These are phyloP conservation scores for Pseudogymnoascus verrucosus DNA, from an alignment of 2,329 filamentous ascomycete genomes.

Conservation along the genomic window DNA sequence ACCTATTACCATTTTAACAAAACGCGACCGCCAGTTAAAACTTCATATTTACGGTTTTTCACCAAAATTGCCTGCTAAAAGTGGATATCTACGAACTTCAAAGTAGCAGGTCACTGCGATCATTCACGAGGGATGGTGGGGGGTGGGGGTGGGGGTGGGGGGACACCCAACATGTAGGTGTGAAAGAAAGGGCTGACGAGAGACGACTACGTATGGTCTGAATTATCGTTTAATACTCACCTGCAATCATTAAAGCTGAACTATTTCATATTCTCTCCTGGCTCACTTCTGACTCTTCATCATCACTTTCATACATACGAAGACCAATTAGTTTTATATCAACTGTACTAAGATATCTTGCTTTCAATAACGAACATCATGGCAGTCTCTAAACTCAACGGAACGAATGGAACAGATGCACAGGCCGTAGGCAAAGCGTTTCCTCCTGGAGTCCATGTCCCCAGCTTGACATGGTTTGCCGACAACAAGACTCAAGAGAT, in stretches of 20 bases:
- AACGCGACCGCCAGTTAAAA: background rate
- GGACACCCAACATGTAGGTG: background rate
- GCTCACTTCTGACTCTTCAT: background rate
- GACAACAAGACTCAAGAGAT: conserved; percentile 15
- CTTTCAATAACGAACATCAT: background rate
- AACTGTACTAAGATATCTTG: background rate
- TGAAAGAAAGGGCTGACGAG: background rate
- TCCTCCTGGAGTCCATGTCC: conserved; percentile 17
- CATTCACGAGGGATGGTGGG: background rate
- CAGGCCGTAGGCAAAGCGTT: conserved; percentile 8
- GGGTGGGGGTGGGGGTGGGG: background rate
- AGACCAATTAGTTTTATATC: background rate
- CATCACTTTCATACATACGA: background rate
- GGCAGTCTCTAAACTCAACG: background rate
- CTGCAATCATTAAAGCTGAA: background rate
- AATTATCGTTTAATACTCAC: background rate
- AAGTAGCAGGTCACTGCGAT: background rate
- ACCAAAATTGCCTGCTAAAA: background rate
- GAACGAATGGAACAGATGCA: background rate
- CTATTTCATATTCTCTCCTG: background rate
- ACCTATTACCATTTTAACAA: background rate
- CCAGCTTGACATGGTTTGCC: conserved; percentile 17
- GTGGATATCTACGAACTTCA: background rate
- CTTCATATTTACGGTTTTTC: background rate
- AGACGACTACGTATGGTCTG: background rate